Base-by-base conservation (phyloP, 228 moss, liverwort and hornwort species). In the Sphagnum fallax region DNA sequence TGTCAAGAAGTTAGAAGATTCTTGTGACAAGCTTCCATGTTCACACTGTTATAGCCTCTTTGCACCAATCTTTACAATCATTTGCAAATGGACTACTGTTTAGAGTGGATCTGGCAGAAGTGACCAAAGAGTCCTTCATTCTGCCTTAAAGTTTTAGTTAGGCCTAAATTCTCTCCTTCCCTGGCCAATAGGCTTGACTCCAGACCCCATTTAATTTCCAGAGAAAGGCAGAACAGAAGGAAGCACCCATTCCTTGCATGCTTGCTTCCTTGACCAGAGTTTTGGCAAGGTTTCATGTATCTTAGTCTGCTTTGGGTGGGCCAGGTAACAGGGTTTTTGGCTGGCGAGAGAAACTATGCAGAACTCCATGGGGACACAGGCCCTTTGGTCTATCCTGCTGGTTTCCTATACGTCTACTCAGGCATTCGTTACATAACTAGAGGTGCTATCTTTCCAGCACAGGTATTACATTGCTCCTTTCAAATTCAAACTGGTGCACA, bases 311-410 rank as follows among this genome's bases (percentile, higher is more conserved):
- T 62, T 70, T 74, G 14, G 61, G 53, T 74, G 63, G 62, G 78
- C 78, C 98, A 98, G 98, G 94, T 98, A 67, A 86, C 82, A 91
- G 91, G 91, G 32, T 98, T 98, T 72, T 77, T 90, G 64, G 83
- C 76, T 52, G 98, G 98, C 48, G 92, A 98, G 80, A 84, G 98
- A 83, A 92, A 98, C 57, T 98, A 98, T 76, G 84, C 82, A 52
- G 84, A 90, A 66, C 80, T 98, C 65, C 75, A 86, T 75, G 98
- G 98, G 67, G 98, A 98, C 83, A 98, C 98, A 61, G 98, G 98
- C 50, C 98, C 98, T 8, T 78, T 98, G 73, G 98, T 98, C 62
- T 98, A 98, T 72, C 98, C 98, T 59, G 93, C 93, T 14, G 94
- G 98, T 51, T 98, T 98, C 78, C 77, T 98, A 64, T 98, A 98